A percentile compares a stretch with the other conserved stretches of the same genome.
phyloP scores from a whole-genome alignment of 2,329 filamentous ascomycete species.

The Hymenoscyphus infarciens region DNA sequence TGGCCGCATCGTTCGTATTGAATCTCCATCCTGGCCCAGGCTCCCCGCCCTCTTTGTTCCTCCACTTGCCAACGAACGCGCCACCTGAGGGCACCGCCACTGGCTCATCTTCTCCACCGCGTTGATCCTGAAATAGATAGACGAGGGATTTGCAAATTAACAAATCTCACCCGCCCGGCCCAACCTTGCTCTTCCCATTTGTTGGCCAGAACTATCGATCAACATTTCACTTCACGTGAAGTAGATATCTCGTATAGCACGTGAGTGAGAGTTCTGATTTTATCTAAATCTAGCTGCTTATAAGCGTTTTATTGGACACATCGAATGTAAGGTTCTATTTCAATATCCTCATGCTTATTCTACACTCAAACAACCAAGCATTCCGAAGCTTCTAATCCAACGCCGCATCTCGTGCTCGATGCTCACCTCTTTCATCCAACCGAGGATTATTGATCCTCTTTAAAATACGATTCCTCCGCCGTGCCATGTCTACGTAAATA shows the following conservation, averaged over 20 bases:
- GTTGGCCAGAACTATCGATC: slow-evolving; percentile 1
- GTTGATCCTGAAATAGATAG: slow-evolving; percentile 11
- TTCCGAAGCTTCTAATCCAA: background rate
- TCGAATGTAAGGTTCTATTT: no score
- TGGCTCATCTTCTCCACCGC: background rate
- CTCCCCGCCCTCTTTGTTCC: background rate
- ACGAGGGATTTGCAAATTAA: slow-evolving; percentile 12
- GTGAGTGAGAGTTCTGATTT: background rate
- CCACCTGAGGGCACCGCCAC: background rate
- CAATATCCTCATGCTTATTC: no score
- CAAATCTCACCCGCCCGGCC: slow-evolving; percentile 6
- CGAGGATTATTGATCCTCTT: background rate
- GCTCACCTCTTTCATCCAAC: no score
- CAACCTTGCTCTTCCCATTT: background rate
- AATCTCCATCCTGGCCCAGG: background rate
- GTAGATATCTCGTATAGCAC: background rate
- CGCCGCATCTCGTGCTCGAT: background rate
- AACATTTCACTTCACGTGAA: background rate
- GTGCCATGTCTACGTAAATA: background rate
- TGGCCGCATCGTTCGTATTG: background rate
- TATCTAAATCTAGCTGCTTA: no score
- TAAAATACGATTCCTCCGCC: background rate
- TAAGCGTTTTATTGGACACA: no score
- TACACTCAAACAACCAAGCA: background rate
- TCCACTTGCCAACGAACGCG: background rate